Evolutionary conservation across 306 rosid genomes (phyloP), one percentile per base, ranked within the genome.

Genomic region (Malus sieversii): DNA sequence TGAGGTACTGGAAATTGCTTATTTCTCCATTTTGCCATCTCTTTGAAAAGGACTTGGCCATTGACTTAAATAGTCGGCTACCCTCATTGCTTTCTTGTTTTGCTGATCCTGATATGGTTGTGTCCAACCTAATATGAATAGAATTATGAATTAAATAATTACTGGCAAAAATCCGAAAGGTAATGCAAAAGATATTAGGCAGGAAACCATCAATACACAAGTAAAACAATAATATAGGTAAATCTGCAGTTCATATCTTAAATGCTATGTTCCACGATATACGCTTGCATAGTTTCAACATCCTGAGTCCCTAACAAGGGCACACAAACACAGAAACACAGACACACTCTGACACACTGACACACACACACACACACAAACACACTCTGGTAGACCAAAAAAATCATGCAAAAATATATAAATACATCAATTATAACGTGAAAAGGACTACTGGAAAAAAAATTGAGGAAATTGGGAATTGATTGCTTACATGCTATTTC

Each of bases 11-110:
- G 79, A 96, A 96, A 79, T 96, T 96, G 92, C 96, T 96, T 76
- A 92, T 96, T 84, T 96, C 99, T 74, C 99, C 99, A 86, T 73
- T 92, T 78, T 96, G 99, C 99, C 99, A 96, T 81, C 99, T 88
- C 83, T 89, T 96, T 29, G 97, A 96, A 88, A 96, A 96, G 60
- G 99, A 96, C 82, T 96, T 96, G 61, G 99, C 96, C 87, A 80
- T 79, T 76, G 88, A 78, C 88, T 92, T 96, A 87, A 96, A 96
- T 73, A 96, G 89, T 57, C 96, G 97, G 80, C 98, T 88, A 71
- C 99, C 98, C 84, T 96, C 99, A 11, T 75, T 92, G 88, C 87
- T 86, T 79, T 96, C 99, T 79, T 96, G 99, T 77, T 96, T 96
- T 12, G 88, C 86, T 74, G 97, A 87, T 86, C 99, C 99, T 55